Evolutionary conservation across 106 monocot genomes (phyloP), one percentile per base, ranked within the genome.

Genomic region (Dioscorea zingiberensis): DNA sequence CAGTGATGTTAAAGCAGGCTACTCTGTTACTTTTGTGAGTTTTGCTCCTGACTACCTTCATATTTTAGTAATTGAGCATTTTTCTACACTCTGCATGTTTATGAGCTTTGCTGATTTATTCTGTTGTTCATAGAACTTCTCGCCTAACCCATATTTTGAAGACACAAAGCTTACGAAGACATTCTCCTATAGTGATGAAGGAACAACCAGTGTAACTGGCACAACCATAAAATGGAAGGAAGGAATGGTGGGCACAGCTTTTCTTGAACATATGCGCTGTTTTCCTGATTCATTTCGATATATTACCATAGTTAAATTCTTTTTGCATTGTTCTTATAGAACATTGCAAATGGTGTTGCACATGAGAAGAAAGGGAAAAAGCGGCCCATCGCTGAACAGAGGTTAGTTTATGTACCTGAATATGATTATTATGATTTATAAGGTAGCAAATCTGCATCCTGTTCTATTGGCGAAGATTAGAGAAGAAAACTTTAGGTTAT

Each of bases 1-100:
- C 30, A 84, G 86, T 59, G 95, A 95, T 73, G 78, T 91, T 21
- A 95, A 91, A 49, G 83, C 91, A 65, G 95, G 95, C 29, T 95
- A 90, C 61, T 85, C 87, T 68, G 84, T 92, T 68, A 77, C 79
- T 44, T 80, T 92, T 73, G 92, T 92, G 44, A 84, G 92, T 77
- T 54, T 14, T 21, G 21, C 12, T 17, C 16, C 24, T 24, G 19
- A 10, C n/a, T 58, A 38, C 48, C 25, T 15, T n/a, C 3, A 7
- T 54, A 8, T 57, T 58, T 21, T 58, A 38, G 38, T 38, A 38
- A 38, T 38, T 2, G 10, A 38, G 6, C 38, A 2, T 38, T 38
- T 8, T 38, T n/a, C n/a, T 6, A 38, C 38, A 38, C 2, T 30
- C 7, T 2, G 30, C 30, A 30, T 30, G 30, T 7, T 38, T 14